Evolutionary conservation across 352 stramenopile species (phyloP).

Genomic region (Globisporangium acanthophoron): DNA sequence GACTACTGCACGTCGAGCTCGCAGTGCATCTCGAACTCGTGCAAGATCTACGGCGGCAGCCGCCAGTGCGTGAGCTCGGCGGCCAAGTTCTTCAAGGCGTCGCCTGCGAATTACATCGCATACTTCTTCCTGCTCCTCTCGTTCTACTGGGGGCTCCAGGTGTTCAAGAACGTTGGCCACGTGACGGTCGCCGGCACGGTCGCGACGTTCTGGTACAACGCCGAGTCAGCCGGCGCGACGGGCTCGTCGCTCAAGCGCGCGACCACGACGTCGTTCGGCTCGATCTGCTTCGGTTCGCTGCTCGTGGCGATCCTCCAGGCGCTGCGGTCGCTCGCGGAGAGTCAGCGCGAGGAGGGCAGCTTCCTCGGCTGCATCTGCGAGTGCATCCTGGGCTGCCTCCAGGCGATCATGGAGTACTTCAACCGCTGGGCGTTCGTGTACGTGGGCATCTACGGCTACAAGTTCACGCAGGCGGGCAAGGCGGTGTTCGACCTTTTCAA

Average conservation of each 20-base stretch:
- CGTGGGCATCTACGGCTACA: conserved; percentile 92
- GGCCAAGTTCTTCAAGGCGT: conserved; percentile 30
- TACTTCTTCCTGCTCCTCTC: conserved; percentile 89
- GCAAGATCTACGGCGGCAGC: conserved; percentile 13
- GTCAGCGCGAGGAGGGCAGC: conserved; percentile 61
- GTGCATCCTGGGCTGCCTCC: conserved; percentile 77
- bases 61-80: conserved; percentile 18
- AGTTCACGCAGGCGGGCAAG: conserved; percentile 90
- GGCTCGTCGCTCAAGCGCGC: conserved; percentile 76
- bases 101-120: conserved; percentile 28
- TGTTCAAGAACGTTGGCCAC: conserved; percentile 93
- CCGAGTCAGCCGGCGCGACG: conserved; percentile 83
- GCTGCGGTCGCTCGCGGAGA: conserved; percentile 73
- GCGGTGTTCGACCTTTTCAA: conserved; percentile 93
- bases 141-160: conserved; percentile 92
- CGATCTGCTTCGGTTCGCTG: conserved; percentile 94
- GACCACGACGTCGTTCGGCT: conserved; percentile 91
- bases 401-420: conserved; percentile 90
- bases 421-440: conserved; percentile 95
- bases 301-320: conserved; percentile 92
- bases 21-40: conserved; percentile 38
- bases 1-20: conserved; percentile 19
- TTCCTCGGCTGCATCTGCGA: conserved; percentile 73
- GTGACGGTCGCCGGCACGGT: conserved; percentile 91
- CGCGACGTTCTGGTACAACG: conserved; percentile 94